phyloP scores from a whole-genome alignment of 352 stramenopile species.

The Chrysophaeum taylorii region DNA sequence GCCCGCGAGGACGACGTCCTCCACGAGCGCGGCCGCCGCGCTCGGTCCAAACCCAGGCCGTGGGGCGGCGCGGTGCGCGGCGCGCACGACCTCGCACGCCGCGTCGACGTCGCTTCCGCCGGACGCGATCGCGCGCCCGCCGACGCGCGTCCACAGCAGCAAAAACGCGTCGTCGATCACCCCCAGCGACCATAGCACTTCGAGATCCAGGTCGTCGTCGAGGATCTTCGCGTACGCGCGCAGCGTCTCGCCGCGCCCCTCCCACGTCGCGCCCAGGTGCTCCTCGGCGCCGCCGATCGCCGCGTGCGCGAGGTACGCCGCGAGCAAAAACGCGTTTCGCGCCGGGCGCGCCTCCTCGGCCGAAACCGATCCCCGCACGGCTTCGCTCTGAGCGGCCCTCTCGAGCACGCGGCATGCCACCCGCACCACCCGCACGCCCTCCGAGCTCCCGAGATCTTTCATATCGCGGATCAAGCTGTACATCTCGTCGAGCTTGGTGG shows the following conservation, averaged over 20 bases:
- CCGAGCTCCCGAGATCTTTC: background rate
- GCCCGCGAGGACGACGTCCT: background rate
- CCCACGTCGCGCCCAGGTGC: background rate
- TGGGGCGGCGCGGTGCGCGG: background rate
- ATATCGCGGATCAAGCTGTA: background rate
- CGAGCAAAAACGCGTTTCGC: background rate
- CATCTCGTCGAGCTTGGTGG: background rate
- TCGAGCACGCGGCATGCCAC: background rate
- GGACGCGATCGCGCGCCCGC: background rate
- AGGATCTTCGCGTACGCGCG: background rate
- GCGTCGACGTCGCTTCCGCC: background rate
- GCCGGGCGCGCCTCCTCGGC: background rate
- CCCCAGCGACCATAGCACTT: background rate
- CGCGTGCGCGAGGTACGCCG: background rate
- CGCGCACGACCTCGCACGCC: background rate
- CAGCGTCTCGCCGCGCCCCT: background rate
- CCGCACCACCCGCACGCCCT: background rate
- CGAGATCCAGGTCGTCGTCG: background rate
- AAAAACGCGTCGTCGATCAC: slow-evolving; percentile 1
- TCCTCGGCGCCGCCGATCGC: background rate
- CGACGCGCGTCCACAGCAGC: background rate
- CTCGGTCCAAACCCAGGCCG: background rate
- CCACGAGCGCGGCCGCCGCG: slow-evolving; percentile 2
- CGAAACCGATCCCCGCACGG: background rate
- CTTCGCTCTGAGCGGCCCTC: background rate